These are phyloP conservation scores for Vitis hybrid DNA, from an alignment of 177 flowering plant genomes.

Conservation along the genomic window DNA sequence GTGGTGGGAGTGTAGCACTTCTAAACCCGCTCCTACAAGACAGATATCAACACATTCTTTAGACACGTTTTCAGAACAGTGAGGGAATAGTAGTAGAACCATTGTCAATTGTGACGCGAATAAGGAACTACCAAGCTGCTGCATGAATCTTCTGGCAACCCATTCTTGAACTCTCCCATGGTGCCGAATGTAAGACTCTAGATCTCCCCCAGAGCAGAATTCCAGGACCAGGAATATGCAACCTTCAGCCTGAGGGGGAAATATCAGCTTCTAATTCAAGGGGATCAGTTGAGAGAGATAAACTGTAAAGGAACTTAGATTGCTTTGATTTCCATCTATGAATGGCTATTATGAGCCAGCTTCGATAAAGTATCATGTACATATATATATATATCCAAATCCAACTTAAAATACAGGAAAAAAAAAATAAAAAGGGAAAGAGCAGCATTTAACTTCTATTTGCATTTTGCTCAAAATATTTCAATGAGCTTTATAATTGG, in stretches of 20 bases:
- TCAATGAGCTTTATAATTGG: too few relatives aligned
- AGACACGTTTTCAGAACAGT: neutral
- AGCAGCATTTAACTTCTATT: too few relatives aligned
- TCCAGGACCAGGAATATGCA: slow-evolving; percentile 61
- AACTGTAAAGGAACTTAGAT: neutral
- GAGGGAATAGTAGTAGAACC: neutral
- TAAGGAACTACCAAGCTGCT: slow-evolving; percentile 56
- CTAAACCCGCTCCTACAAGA: slow-evolving; percentile 58
- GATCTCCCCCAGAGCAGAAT: slow-evolving; percentile 61
- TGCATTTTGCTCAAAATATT: too few relatives aligned
- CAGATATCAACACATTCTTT: neutral
- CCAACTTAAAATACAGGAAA: too few relatives aligned
- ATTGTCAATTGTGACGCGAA: neutral
- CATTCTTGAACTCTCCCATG: slow-evolving; percentile 57
- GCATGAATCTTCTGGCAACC: slow-evolving; percentile 49
- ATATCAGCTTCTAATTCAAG: neutral
- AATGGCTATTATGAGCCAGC: neutral
- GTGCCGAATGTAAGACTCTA: slow-evolving; percentile 49
- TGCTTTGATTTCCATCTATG: neutral
- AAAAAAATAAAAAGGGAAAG: too few relatives aligned
- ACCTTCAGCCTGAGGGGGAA: slow-evolving; percentile 39
- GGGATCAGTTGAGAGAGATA: neutral
- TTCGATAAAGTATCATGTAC: neutral
- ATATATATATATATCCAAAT: too few relatives aligned
- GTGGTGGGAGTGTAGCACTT: slow-evolving; percentile 49